Percentiles rank a stretch among this genome's conserved stretches.
These are phyloP conservation scores for Boletus barrowsii DNA, from an alignment of 768 basidiomycete species.

Conservation along the genomic window DNA sequence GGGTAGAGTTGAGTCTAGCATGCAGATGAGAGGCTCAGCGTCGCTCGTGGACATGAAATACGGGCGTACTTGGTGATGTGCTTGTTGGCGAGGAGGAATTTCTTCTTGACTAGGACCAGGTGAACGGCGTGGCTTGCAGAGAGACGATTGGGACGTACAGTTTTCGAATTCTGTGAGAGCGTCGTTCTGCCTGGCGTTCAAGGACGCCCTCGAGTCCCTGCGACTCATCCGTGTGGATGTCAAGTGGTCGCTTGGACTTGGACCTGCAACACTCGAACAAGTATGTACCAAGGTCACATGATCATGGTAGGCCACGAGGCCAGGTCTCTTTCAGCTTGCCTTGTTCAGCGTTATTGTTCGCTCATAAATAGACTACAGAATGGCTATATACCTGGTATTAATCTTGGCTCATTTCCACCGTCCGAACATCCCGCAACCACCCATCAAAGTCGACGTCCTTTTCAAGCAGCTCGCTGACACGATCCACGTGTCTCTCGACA, in stretches of 20 bases:
- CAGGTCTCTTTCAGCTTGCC: conserved; percentile 28
- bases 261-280: conserved; percentile 30
- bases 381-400: neutral
- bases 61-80: conserved; percentile 79
- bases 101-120: conserved; percentile 77
- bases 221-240: conserved; percentile 30
- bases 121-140: conserved; percentile 4
- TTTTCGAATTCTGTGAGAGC: conserved; percentile 82
- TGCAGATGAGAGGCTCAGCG: conserved; percentile 6
- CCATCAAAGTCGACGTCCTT: conserved; percentile 56
- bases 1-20: conserved; percentile 75
- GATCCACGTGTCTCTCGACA: conserved; percentile 50
- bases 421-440: conserved; percentile 46
- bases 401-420: conserved; percentile 27
- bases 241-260: conserved; percentile 22
- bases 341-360: conserved; percentile 15
- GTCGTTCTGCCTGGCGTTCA: conserved; percentile 69
- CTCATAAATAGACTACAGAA: conserved; percentile 20
- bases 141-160: conserved; percentile 47
- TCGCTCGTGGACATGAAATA: conserved; percentile 1
- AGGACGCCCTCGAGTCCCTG: conserved; percentile 41
- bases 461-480: conserved; percentile 53
- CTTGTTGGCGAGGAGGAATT: conserved; percentile 86
- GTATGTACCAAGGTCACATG: conserved; percentile 25
- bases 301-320: conserved; percentile 29